Conservation (phyloP, 2,329 filamentous ascomycete species). For the Pestalotiopsis sp. region DNA sequence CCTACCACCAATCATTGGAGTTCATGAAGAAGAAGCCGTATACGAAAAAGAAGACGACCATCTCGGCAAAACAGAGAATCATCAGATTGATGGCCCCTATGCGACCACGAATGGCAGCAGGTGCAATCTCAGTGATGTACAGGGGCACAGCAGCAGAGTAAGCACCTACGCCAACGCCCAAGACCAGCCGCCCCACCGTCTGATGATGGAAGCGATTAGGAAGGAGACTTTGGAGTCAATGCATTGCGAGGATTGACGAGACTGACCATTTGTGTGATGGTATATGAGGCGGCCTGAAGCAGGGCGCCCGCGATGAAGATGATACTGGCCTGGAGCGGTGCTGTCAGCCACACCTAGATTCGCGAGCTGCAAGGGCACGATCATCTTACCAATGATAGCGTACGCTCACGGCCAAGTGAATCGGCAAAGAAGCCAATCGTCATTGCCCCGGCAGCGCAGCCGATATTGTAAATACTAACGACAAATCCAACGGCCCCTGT, state of each 20-base stretch:
- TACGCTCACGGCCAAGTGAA: conserved; percentile 27
- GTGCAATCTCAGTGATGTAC: conserved; percentile 32
- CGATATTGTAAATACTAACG: conserved; percentile 32
- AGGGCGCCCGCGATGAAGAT: conserved; percentile 27
- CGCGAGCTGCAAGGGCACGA: not conserved
- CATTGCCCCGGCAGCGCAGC: conserved; percentile 29
- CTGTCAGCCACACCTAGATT: not conserved
- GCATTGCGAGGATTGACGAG: not conserved
- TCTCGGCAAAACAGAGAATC: conserved; percentile 32
- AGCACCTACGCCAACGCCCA: conserved; percentile 29
- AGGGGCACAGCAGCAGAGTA: conserved; percentile 32
- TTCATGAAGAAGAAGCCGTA: conserved; percentile 28
- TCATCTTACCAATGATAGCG: conserved; percentile 22
- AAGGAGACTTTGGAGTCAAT: too few species aligned
- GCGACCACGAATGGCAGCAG: conserved; percentile 26
- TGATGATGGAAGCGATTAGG: conserved; percentile 2
- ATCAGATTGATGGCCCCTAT: conserved; percentile 30
- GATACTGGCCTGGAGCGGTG: conserved; percentile 14
- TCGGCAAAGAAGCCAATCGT: conserved; percentile 28
- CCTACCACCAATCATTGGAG: conserved; percentile 29
- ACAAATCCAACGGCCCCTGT: conserved; percentile 28
- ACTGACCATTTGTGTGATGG: conserved; percentile 26
- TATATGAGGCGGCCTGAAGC: conserved; percentile 23
- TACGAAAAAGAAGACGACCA: conserved; percentile 30
- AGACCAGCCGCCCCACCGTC: conserved; percentile 25